Evolutionary conservation across 345 rosid genomes (phyloP).

Genomic region (Citrus unshiu): DNA sequence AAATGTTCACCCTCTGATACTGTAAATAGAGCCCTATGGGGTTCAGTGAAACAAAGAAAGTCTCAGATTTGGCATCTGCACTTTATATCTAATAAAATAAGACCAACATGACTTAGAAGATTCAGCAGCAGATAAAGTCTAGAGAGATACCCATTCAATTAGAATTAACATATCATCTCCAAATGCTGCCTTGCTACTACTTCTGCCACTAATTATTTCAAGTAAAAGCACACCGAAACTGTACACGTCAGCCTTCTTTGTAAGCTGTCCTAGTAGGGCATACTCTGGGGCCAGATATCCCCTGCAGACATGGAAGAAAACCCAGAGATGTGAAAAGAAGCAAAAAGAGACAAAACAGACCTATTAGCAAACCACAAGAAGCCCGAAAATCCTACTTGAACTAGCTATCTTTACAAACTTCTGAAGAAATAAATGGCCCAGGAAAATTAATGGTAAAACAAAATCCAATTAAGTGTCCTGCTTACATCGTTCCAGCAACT

Average conservation of each 20-base stretch:
- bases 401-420: not conserved
- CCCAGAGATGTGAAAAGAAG: not conserved
- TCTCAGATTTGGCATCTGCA: not conserved
- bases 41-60: not conserved
- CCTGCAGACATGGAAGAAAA: slow-evolving; percentile 35
- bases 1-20: not conserved
- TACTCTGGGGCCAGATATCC: slow-evolving; percentile 98
- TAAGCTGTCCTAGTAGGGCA: slow-evolving; percentile 79
- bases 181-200: slow-evolving; percentile 76
- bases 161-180: slow-evolving; percentile 64
- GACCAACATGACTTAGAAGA: not conserved
- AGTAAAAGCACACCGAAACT: slow-evolving; percentile 86
- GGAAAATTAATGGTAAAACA: not conserved
- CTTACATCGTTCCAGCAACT: slow-evolving; percentile 82
- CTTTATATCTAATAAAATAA: not conserved
- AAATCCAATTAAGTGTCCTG: slow-evolving; percentile 13
- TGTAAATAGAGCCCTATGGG: not conserved
- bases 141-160: slow-evolving; percentile 81
- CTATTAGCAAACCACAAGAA: not conserved
- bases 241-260: slow-evolving; percentile 92
- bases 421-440: not conserved
- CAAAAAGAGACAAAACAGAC: not conserved
- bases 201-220: slow-evolving; percentile 79
- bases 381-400: not conserved
- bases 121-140: not conserved